These are phyloP conservation scores for Lachancea cidri DNA, from an alignment of 805 yeast species.

Conservation along the genomic window DNA sequence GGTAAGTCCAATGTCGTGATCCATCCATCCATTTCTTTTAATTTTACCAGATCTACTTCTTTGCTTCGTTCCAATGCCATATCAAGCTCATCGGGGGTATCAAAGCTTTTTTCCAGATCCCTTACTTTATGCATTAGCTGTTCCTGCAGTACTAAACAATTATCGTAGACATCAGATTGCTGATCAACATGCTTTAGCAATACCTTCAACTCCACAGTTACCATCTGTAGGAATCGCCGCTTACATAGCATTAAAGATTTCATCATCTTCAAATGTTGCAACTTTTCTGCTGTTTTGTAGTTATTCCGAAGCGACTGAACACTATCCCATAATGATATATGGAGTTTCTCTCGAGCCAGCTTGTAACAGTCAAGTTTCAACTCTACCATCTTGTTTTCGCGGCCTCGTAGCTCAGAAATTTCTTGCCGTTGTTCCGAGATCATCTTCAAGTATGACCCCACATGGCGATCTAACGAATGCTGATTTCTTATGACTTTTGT, in stretches of 20 bases:
- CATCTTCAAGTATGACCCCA: slow-evolving; percentile 78
- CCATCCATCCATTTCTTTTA: slow-evolving; percentile 58
- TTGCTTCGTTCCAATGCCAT: slow-evolving; percentile 40
- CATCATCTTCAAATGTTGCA: slow-evolving; percentile 40
- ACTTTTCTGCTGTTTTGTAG: slow-evolving; percentile 37
- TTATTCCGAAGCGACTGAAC: slow-evolving; percentile 39
- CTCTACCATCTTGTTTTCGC: slow-evolving; percentile 45
- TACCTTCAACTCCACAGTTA: slow-evolving; percentile 37
- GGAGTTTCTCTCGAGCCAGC: slow-evolving; percentile 36
- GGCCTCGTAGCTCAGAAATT: slow-evolving; percentile 57
- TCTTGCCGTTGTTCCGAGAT: slow-evolving; percentile 75
- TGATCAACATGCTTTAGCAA: slow-evolving; percentile 19
- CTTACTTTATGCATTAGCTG: slow-evolving; percentile 43
- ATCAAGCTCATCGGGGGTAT: slow-evolving; percentile 49
- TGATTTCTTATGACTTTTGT: slow-evolving; percentile 72
- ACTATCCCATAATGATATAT: slow-evolving; percentile 37
- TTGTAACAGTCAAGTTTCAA: slow-evolving; percentile 35
- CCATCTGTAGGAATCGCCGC: slow-evolving; percentile 38
- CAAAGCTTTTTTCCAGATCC: slow-evolving; percentile 47
- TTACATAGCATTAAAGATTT: slow-evolving; percentile 36
- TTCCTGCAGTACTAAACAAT: slow-evolving; percentile 20
- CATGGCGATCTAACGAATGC: slow-evolving; percentile 73
- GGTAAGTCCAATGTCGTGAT: slow-evolving; percentile 36
- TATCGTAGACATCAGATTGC: slow-evolving; percentile 18
- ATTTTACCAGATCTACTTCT: slow-evolving; percentile 39